Conservation (phyloP, 129 eudicot genomes). For the Ambrosia artemisiifolia region DNA sequence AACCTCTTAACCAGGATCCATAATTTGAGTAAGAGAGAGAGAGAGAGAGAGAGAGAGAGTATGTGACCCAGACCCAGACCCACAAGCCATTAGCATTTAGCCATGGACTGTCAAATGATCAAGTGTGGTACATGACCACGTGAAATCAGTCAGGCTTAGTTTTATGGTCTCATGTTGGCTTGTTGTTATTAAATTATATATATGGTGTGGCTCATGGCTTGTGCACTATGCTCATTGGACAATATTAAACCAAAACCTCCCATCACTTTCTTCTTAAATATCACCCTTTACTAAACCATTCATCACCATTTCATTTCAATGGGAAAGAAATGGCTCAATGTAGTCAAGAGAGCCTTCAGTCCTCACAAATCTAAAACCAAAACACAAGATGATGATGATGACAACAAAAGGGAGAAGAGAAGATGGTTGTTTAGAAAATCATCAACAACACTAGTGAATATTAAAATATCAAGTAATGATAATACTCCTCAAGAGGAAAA, state of each 20-base stretch:
- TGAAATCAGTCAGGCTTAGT: constrained; percentile 8
- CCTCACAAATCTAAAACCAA: constrained; percentile 49
- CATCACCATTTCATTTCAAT: constrained; percentile 8
- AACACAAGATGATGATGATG: constrained; percentile 46
- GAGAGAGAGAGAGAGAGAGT: neutral
- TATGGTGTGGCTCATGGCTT: constrained; percentile 9
- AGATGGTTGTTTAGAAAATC: constrained; percentile 77
- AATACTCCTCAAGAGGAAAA: constrained; percentile 34
- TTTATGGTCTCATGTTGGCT: constrained; percentile 21
- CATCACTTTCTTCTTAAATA: neutral
- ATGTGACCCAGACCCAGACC: constrained; percentile 17
- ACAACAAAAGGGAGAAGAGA: constrained; percentile 64
- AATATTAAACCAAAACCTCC: neutral
- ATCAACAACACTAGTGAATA: constrained; percentile 27
- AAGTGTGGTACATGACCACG: constrained; percentile 11
- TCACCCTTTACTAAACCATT: neutral
- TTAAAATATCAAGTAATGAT: neutral
- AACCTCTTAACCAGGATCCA: constrained; percentile 12
- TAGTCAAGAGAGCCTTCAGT: constrained; percentile 68
- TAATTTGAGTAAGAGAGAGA: neutral
- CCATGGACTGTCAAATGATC: neutral
- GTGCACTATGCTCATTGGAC: constrained; percentile 17
- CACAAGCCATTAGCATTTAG: constrained; percentile 12
- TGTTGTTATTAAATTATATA: constrained; percentile 24
- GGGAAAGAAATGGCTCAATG: constrained; percentile 83